A percentile compares a stretch with the other conserved stretches of the same genome.
Evolutionary conservation across 1,284 basidiomycete species (phyloP).

Genomic region (Pseudozyma sp.): DNA sequence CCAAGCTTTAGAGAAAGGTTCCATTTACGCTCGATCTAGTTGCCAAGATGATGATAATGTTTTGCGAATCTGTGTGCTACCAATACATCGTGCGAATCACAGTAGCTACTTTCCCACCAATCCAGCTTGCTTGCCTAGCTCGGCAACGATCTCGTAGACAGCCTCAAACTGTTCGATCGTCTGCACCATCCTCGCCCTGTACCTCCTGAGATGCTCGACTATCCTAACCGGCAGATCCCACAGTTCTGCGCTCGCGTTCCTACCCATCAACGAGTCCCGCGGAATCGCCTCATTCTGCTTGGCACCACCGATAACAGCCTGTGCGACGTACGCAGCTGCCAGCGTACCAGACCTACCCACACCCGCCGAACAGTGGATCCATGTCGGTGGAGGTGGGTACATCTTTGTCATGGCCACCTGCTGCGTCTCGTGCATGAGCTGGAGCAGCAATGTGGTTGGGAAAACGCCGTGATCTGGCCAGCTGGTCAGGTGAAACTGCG

Average conservation of each 20-base stretch:
- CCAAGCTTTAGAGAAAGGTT: slow-evolving; percentile 32
- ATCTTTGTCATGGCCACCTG: slow-evolving; percentile 62
- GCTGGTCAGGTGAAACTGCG: slow-evolving; percentile 78
- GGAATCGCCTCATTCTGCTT: background rate
- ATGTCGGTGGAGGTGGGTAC: slow-evolving; percentile 74
- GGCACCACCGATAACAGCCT: slow-evolving; percentile 16
- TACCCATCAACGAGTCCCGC: background rate
- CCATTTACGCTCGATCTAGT: no score
- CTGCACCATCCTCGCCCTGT: slow-evolving; percentile 59
- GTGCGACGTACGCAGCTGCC: slow-evolving; percentile 70
- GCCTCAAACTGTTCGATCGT: slow-evolving; percentile 53
- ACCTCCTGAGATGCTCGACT: slow-evolving; percentile 52
- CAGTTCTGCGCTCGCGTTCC: background rate
- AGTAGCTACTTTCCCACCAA: background rate
- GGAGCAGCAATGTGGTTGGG: slow-evolving; percentile 52
- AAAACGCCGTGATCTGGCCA: slow-evolving; percentile 89
- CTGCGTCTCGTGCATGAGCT: slow-evolving; percentile 39
- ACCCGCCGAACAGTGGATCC: slow-evolving; percentile 78
- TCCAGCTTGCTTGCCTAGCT: slow-evolving; percentile 6
- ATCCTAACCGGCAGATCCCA: slow-evolving; percentile 46
- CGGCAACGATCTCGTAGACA: slow-evolving; percentile 26
- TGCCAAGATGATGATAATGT: no score
- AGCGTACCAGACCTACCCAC: slow-evolving; percentile 71
- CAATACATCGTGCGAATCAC: background rate
- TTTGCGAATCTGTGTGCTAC: background rate